A percentile compares a stretch with the other conserved stretches of the same genome.
phyloP scores from a whole-genome alignment of 257 asterid species.

The Solanum tacnaense region DNA sequence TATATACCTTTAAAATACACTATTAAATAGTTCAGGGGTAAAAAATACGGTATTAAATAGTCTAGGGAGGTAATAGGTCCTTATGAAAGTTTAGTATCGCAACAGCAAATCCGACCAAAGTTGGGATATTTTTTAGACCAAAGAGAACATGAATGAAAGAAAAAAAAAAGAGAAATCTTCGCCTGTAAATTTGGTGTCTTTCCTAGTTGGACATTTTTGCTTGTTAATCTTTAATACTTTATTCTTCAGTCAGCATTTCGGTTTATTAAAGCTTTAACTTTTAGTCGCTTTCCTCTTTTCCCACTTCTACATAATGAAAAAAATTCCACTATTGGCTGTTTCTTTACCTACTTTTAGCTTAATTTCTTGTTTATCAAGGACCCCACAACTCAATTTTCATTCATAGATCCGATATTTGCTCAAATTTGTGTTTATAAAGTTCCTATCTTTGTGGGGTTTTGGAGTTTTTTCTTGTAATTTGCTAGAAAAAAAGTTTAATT shows the following conservation, averaged over 20 bases:
- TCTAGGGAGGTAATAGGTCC: too few relatives aligned
- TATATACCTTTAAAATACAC: too few relatives aligned
- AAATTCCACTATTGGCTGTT: slow-evolving; percentile 8
- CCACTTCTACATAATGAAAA: not conserved
- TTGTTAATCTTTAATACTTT: not conserved
- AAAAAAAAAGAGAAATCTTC: not conserved
- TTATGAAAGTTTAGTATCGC: too few relatives aligned
- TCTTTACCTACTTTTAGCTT: slow-evolving; percentile 12
- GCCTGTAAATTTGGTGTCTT: not conserved
- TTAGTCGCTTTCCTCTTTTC: slow-evolving; percentile 22
- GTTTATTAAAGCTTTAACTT: slow-evolving; percentile 12
- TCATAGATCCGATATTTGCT: slow-evolving; percentile 2
- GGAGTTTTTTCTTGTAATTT: not conserved
- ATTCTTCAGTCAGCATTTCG: not conserved
- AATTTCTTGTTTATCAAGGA: slow-evolving; percentile 3
- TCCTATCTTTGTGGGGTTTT: not conserved
- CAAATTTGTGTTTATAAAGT: not conserved
- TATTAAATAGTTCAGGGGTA: too few relatives aligned
- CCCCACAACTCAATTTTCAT: slow-evolving; percentile 2
- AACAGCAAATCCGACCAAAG: too few relatives aligned
- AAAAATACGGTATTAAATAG: too few relatives aligned
- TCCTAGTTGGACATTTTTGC: not conserved
- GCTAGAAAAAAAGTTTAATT: not conserved
- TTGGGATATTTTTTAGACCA: too few relatives aligned
- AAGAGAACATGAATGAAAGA: too few relatives aligned